Evolutionary conservation across 1,284 basidiomycete species (phyloP).

Genomic region (Singerocomus inundabilis): DNA sequence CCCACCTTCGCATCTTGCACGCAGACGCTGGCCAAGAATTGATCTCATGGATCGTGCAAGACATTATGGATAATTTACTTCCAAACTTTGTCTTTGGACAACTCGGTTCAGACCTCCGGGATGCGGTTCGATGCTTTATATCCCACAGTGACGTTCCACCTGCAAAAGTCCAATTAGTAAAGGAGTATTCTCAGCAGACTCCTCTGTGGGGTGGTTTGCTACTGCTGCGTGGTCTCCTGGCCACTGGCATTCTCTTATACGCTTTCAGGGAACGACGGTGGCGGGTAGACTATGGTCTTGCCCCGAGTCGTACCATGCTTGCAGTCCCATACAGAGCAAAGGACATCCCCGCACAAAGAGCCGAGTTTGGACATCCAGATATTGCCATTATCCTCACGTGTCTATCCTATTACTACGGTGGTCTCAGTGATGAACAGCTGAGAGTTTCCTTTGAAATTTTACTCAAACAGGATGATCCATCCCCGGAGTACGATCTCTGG

Average conservation of each 20-base stretch:
- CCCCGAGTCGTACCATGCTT: conserved; percentile 39
- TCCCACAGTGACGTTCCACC: background rate
- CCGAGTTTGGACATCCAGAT: conserved; percentile 58
- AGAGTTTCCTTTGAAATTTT: conserved; percentile 39
- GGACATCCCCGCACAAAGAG: conserved; percentile 44
- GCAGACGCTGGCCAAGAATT: conserved; percentile 18
- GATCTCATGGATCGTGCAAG: conserved; percentile 19
- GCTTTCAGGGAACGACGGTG: conserved; percentile 42
- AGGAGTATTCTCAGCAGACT: conserved; percentile 16
- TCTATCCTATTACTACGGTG: conserved; percentile 26
- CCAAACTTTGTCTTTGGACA: conserved; percentile 15
- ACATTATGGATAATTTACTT: conserved; percentile 27
- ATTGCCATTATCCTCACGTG: conserved; percentile 47
- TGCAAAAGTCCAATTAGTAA: conserved; percentile 20
- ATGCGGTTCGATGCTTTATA: conserved; percentile 26
- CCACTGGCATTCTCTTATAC: conserved; percentile 40
- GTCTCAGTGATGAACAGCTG: conserved; percentile 40
- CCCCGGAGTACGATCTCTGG: conserved; percentile 44
- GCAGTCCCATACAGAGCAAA: conserved; percentile 34
- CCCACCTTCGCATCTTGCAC: conserved; percentile 32
- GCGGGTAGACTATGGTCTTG: conserved; percentile 50
- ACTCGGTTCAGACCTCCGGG: conserved; percentile 5
- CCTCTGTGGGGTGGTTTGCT: conserved; percentile 36
- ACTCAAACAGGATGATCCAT: conserved; percentile 42
- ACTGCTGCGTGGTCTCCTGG: conserved; percentile 44